Base-by-base conservation (phyloP, 441 rosid species). In the Populus hybrid region DNA sequence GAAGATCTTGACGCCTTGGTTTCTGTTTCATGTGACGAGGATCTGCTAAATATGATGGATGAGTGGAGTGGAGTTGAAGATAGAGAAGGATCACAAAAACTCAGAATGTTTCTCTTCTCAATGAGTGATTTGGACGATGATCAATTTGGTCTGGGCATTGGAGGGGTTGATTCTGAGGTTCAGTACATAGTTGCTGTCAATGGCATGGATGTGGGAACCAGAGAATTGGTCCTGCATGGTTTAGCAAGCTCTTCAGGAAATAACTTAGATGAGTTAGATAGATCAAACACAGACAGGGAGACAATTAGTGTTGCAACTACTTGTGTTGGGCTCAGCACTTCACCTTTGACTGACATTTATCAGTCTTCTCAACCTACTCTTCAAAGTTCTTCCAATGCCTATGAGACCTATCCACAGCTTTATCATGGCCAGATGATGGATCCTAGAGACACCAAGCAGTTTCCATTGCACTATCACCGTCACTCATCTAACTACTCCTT, bases 1-100 rank as follows among this genome's bases (percentile, higher is more conserved):
- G 98, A 94, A 92, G 97, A 93, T 81, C 90, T 93, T 75, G 98
- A 94, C 83, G 89, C 97, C 67, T 79, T 94, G 79, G 94, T 94
- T 76, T 94, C 97, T 79, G 96, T 94, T 70, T 89, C 96, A 67
- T 90, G 90, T 76, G 97, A 94, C 59, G 98, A 93, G 87, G 98
- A 94, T 90, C 83, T 94, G 76, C 86, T 86, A 78, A 93, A 91
- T 85, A 93, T 94, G 98, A 88, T 93, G 95, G 97, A 93, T 86
- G 98, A 94, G 76, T 91, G 93, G 87, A 81, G 65, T 79, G 90
- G 84, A 78, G 87, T 90, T 82, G 93, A 86, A 77, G 82, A 76
- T 82, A 84, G 84, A 77, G 95, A 86, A 70, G 90, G 90, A 84
- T 83, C 83, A 7, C 91, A 81, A 73, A 94, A 88, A 84, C 93